Evolutionary conservation across 805 yeast genomes (phyloP).

Genomic region (Wickerhamomyces rabaulensis): DNA sequence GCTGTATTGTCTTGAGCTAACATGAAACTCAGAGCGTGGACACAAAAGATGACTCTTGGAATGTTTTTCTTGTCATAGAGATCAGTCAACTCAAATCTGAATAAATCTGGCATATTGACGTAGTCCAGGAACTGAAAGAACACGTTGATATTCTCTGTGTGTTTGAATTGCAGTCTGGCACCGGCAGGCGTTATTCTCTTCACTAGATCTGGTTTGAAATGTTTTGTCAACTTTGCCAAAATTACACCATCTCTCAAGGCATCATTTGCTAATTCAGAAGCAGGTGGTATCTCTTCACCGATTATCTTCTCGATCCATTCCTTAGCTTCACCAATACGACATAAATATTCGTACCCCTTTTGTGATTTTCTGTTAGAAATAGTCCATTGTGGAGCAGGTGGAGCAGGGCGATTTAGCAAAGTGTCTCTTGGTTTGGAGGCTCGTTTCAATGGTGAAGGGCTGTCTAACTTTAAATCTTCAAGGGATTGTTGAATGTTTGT

Average conservation of each 20-base stretch:
- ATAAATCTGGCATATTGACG: constrained; percentile 78
- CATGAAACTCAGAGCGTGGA: constrained; percentile 82
- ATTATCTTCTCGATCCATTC: constrained; percentile 69
- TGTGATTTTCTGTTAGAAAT: constrained; percentile 11
- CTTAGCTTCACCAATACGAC: constrained; percentile 78
- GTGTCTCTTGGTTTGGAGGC: background rate
- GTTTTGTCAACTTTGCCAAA: constrained; percentile 72
- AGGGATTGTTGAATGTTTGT: constrained; percentile 15
- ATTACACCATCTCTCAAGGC: constrained; percentile 79
- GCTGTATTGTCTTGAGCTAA: constrained; percentile 50
- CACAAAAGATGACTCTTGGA: constrained; percentile 89
- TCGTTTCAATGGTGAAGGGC: constrained; percentile 23
- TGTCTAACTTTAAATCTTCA: constrained; percentile 17
- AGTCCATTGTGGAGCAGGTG: constrained; percentile 12
- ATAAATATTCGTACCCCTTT: constrained; percentile 71
- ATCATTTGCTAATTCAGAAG: constrained; percentile 50
- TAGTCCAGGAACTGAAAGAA: constrained; percentile 68
- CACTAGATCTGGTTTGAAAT: constrained; percentile 62
- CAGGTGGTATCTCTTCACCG: constrained; percentile 50
- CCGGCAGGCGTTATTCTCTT: constrained; percentile 49
- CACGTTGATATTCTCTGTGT: constrained; percentile 86
- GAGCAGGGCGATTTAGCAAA: background rate
- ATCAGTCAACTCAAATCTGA: constrained; percentile 88
- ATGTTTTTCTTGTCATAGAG: constrained; percentile 86
- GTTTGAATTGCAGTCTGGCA: constrained; percentile 73